phyloP scores from a whole-genome alignment of 345 rosid species.

The Rubroshorea leprosula region DNA sequence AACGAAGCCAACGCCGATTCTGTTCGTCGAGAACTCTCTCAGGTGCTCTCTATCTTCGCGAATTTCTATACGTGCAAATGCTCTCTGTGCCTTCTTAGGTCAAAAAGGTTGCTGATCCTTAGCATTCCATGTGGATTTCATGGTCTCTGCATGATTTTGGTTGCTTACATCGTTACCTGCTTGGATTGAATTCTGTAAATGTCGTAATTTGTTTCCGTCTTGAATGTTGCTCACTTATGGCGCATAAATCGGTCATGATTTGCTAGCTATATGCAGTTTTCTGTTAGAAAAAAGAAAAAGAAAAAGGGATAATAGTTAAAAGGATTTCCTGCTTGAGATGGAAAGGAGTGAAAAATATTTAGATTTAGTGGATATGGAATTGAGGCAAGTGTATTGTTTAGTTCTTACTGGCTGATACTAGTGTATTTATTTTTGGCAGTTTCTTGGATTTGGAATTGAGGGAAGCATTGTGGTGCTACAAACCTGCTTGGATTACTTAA shows the following conservation, averaged over 20 bases:
- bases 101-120: neutral
- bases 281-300: too few relatives aligned
- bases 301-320: too few relatives aligned
- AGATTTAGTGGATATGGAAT: neutral
- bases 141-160: neutral
- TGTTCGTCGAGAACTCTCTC: constrained; percentile 47
- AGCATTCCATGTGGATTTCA: neutral
- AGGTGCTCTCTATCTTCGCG: constrained; percentile 30
- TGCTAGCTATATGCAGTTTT: neutral
- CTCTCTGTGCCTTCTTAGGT: neutral
- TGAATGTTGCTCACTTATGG: too few relatives aligned
- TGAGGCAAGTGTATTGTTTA: neutral
- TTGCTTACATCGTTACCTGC: neutral
- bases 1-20: constrained; percentile 58
- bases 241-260: neutral
- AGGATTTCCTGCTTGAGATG: neutral
- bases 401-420: neutral
- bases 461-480: constrained; percentile 53
- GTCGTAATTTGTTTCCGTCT: neutral
- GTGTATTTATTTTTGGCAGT: neutral
- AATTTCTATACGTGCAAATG: neutral
- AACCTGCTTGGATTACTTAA: constrained; percentile 54
- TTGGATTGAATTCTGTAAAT: neutral
- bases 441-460: constrained; percentile 52
- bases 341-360: neutral